Evolutionary conservation across 768 basidiomycete genomes (phyloP).

Genomic region (Auricularia cornea): DNA sequence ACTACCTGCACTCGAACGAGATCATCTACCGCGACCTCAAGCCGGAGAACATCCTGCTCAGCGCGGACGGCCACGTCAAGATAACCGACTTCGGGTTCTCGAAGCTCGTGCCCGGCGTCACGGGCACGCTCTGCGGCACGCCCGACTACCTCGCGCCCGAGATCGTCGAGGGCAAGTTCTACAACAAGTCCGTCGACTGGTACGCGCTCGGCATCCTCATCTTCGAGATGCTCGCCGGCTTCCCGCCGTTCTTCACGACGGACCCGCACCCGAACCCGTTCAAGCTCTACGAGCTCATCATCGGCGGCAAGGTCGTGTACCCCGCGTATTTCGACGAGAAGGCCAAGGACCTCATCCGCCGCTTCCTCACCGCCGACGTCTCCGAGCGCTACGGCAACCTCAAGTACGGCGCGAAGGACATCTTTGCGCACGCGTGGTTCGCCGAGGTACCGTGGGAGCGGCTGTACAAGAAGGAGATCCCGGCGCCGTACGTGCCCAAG

Average conservation of each 20-base stretch:
- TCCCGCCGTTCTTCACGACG: conserved; percentile 87
- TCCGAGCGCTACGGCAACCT: conserved; percentile 86
- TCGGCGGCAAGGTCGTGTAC: conserved; percentile 74
- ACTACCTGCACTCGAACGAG: conserved; percentile 75
- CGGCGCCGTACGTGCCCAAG: conserved; percentile 90
- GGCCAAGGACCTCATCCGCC: conserved; percentile 82
- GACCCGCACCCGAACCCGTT: conserved; percentile 64
- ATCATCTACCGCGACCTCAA: conserved; percentile 98
- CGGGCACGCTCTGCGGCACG: conserved; percentile 93
- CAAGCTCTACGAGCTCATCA: conserved; percentile 86
- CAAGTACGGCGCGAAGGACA: conserved; percentile 79
- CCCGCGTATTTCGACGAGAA: conserved; percentile 63
- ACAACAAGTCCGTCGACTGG: conserved; percentile 98
- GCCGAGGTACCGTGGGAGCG: conserved; percentile 87
- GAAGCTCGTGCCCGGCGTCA: conserved; percentile 76
- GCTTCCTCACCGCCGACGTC: conserved; percentile 84
- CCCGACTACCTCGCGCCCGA: conserved; percentile 98
- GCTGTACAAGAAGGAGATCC: conserved; percentile 75
- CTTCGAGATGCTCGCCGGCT: conserved; percentile 96
- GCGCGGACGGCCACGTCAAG: conserved; percentile 93
- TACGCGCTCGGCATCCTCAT: conserved; percentile 96
- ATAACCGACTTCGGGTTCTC: conserved; percentile 97
- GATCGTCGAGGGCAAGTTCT: conserved; percentile 25
- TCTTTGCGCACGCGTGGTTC: conserved; percentile 92
- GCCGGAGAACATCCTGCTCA: conserved; percentile 92